A percentile compares a stretch with the other conserved stretches of the same genome.
Evolutionary conservation across 2,329 filamentous ascomycete species (phyloP).

Genomic region (Fusarium armeniacum): DNA sequence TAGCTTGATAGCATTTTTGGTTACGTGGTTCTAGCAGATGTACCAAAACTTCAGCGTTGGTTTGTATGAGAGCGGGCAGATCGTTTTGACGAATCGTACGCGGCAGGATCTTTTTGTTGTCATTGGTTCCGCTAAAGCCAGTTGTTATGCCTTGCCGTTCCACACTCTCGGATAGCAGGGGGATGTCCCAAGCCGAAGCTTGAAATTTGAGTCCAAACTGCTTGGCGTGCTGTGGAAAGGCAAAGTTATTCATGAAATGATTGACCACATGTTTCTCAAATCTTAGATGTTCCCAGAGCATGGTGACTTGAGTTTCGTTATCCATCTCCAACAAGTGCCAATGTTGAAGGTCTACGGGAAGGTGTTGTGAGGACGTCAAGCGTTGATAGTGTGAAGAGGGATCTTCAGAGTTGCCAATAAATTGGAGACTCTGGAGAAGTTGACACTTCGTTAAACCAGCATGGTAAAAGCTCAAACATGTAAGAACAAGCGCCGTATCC

Average conservation of each 20-base stretch:
- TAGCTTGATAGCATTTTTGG: constrained; percentile 57
- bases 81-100: constrained; percentile 73
- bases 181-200: constrained; percentile 77
- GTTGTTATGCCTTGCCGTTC: constrained; percentile 62
- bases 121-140: constrained; percentile 80
- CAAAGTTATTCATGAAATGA: constrained; percentile 72
- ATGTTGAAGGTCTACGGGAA: too few species aligned
- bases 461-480: too few species aligned
- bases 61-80: constrained; percentile 67
- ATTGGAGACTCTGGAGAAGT: too few species aligned
- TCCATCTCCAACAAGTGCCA: constrained; percentile 54
- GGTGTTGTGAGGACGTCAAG: too few species aligned
- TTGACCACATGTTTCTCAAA: constrained; percentile 53
- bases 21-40: constrained; percentile 68
- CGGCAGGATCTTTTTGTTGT: constrained; percentile 71
- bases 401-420: too few species aligned
- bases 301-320: constrained; percentile 63
- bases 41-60: constrained; percentile 68
- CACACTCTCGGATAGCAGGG: constrained; percentile 54
- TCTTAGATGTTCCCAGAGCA: constrained; percentile 59
- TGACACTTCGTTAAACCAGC: too few species aligned
- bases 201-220: constrained; percentile 75
- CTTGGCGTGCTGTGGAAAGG: constrained; percentile 75
- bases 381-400: too few species aligned
- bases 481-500: too few species aligned